phyloP scores from a whole-genome alignment of 345 rosid genomes.

The Brassica cretica region DNA sequence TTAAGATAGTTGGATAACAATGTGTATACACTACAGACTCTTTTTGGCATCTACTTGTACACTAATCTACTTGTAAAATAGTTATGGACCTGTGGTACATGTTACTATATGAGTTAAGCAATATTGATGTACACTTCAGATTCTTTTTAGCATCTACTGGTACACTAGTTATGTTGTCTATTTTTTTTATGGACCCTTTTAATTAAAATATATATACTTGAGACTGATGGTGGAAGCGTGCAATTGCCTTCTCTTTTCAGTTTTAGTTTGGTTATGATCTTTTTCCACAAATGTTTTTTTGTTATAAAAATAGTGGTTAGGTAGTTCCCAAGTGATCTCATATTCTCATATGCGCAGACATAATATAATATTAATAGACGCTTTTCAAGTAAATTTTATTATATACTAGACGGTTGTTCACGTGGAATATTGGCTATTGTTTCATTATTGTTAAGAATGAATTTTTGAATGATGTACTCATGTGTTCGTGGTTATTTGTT shows the following conservation, averaged over 20 bases:
- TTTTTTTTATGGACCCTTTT: neutral
- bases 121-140: neutral
- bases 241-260: conserved; percentile 14
- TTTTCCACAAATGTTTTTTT: neutral
- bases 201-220: neutral
- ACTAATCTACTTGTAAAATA: no score
- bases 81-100: neutral
- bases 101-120: neutral
- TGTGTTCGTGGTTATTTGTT: no score
- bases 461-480: no score
- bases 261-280: neutral
- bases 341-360: neutral
- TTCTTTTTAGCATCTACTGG: neutral
- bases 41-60: no score
- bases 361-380: neutral
- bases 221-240: neutral
- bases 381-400: neutral
- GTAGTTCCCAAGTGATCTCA: conserved; percentile 16
- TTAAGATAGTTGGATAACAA: conserved; percentile 1
- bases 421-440: no score
- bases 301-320: neutral
- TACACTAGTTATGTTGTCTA: neutral
- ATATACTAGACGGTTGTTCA: neutral
- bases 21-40: neutral
- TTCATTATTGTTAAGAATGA: no score